Base-by-base conservation (phyloP, 306 rosid genomes). In the Inga leiocalycina region DNA sequence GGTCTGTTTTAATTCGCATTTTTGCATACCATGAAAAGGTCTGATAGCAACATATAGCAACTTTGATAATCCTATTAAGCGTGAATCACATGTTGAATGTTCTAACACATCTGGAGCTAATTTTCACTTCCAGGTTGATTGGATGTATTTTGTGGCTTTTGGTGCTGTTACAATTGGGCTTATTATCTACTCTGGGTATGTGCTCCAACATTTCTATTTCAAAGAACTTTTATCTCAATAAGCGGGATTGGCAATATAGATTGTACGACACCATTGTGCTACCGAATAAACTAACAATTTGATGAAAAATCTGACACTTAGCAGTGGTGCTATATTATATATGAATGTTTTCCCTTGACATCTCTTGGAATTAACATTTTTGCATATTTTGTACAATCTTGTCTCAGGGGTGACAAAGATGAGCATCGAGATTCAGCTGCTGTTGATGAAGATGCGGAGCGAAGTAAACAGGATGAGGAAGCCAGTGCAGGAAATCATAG, bases 11-110 rank as follows among this genome's bases (percentile, higher is more conserved):
- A 76, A 96, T 96, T 85, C 99, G 99, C 76, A 84, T 96, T 57
- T 91, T 87, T 35, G 97, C 97, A n/a, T 92, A 92, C 88, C 87
- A 89, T 20, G 97, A 96, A 84, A 93, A 93, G 97, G 99, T 96
- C 73, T 65, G 87, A 51, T 57, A 51, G 9, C 74, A 77, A 59
- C 80, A 44, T 82, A 14, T 54, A 9, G 12, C 20, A 8, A 12
- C 77, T 30, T 44, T 17, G 75, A 61, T 12, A 24, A 46, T 45
- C 37, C 52, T 30, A 12, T 48, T 41, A 48, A 9, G 48, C 16
- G 39, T 41, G 35, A 71, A 65, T 64, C 27, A 20, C 67, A 24
- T 51, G 56, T 68, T 86, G 48, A 46, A 51, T 51, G 37, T 73
- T 74, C 78, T 81, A 77, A 84, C 76, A 62, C 72, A 71, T 84